Percentiles rank a stretch among this genome's conserved stretches.
Conservation (phyloP, 2,329 filamentous ascomycete genomes). For the Colletotrichum neosansevieriae region DNA sequence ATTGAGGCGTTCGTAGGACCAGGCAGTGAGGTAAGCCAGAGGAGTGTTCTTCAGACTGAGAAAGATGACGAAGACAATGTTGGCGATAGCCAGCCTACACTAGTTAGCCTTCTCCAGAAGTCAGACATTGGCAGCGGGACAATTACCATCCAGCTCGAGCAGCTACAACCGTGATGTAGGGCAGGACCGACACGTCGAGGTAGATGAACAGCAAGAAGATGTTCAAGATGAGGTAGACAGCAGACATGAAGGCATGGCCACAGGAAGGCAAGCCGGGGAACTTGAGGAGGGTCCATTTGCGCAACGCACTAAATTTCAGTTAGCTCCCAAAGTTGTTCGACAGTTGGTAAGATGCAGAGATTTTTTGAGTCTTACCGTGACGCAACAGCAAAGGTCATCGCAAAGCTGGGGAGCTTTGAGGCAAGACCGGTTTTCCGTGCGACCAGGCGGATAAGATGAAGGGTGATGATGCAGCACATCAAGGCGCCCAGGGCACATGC, state of each 20-base stretch:
- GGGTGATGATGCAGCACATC: background rate
- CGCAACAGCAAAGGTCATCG: conserved; percentile 28
- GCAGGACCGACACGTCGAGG: conserved; percentile 48
- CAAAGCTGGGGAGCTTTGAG: conserved; percentile 11
- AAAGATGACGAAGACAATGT: conserved; percentile 65
- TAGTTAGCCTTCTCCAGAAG: too few species aligned
- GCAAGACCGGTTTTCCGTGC: conserved; percentile 25
- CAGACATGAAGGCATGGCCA: conserved; percentile 49
- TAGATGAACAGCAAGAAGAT: conserved; percentile 49
- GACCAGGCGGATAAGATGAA: conserved; percentile 35
- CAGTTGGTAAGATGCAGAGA: background rate
- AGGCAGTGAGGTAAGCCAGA: conserved; percentile 63
- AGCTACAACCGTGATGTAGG: conserved; percentile 50
- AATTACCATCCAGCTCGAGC: conserved; percentile 55
- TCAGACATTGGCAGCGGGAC: background rate
- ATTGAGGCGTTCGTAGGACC: conserved; percentile 71
- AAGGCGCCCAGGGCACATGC: conserved; percentile 36
- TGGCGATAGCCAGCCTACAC: conserved; percentile 55
- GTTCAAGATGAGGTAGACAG: conserved; percentile 51
- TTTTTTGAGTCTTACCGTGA: conserved; percentile 31
- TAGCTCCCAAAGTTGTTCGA: background rate
- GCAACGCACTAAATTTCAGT: conserved; percentile 23
- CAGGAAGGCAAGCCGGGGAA: conserved; percentile 34
- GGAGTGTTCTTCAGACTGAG: conserved; percentile 69
- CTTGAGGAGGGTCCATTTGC: conserved; percentile 35